Conservation (phyloP, 2,329 filamentous ascomycete genomes). For the Onygenales sp. region DNA sequence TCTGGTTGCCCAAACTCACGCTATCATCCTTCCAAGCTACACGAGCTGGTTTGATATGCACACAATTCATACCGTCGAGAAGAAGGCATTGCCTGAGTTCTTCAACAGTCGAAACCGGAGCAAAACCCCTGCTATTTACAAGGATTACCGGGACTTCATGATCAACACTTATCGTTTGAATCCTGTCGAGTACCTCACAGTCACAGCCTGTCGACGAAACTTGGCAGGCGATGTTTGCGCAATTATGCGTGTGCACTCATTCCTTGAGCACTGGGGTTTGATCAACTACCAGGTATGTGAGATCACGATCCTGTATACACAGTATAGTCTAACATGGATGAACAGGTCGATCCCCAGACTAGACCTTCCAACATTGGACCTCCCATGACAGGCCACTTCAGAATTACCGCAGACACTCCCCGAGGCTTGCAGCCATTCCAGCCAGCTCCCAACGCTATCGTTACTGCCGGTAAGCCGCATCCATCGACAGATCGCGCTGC, state of each 20-base stretch:
- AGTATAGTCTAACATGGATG: conserved; percentile 18
- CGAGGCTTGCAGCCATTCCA: conserved; percentile 92
- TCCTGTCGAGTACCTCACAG: conserved; percentile 89
- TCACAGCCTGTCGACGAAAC: conserved; percentile 91
- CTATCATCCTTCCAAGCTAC: conserved; percentile 94
- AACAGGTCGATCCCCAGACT: conserved; percentile 87
- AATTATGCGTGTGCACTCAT: conserved; percentile 97
- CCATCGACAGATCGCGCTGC: conserved; percentile 63
- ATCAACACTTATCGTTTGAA: conserved; percentile 98
- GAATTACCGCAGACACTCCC: conserved; percentile 89
- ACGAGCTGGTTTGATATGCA: conserved; percentile 99
- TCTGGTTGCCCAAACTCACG: conserved; percentile 84
- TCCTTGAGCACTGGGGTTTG: conserved; percentile 95
- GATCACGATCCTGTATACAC: background rate
- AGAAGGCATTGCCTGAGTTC: conserved; percentile 91
- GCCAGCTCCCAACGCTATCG: conserved; percentile 66
- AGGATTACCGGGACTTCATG: conserved; percentile 99
- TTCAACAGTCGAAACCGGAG: conserved; percentile 98
- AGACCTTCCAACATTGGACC: conserved; percentile 91
- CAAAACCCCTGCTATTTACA: conserved; percentile 95
- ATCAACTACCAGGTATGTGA: conserved; percentile 89
- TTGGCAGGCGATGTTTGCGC: conserved; percentile 95
- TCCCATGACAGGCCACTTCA: conserved; percentile 95
- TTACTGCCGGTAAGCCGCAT: conserved; percentile 52
- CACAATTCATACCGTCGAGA: conserved; percentile 78